Percentiles rank a stretch among this genome's conserved stretches.
Conservation (phyloP, 2,329 filamentous ascomycete species). For the Penicillium sp. region DNA sequence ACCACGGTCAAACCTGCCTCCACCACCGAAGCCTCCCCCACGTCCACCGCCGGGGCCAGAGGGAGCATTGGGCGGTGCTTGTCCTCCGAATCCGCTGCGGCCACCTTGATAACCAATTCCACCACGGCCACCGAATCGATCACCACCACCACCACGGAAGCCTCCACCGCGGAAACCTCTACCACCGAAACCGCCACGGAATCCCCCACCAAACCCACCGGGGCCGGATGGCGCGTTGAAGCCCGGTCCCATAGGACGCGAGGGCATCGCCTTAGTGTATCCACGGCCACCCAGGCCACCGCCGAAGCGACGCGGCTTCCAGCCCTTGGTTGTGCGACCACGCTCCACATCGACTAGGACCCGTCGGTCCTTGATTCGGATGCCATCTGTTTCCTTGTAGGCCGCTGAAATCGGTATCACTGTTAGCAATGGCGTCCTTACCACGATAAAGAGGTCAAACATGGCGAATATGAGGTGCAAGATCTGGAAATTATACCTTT, state of each 20-base stretch:
- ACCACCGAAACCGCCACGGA: conserved; percentile 57
- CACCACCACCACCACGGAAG: conserved; percentile 49
- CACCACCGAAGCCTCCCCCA: conserved; percentile 51
- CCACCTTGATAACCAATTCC: conserved; percentile 62
- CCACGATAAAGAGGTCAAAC: conserved; percentile 3
- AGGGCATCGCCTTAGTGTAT: conserved; percentile 80
- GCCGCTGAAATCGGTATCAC: conserved; percentile 70
- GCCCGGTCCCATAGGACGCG: conserved; percentile 68
- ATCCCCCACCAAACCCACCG: conserved; percentile 59
- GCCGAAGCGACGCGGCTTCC: conserved; percentile 88
- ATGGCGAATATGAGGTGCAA: neutral
- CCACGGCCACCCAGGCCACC: conserved; percentile 89
- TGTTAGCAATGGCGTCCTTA: conserved; percentile 39
- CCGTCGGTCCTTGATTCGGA: conserved; percentile 87
- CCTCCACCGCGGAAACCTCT: conserved; percentile 55
- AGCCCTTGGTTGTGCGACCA: conserved; percentile 88
- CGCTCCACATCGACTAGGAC: conserved; percentile 96
- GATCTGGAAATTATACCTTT: conserved; percentile 69
- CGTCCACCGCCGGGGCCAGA: conserved; percentile 59
- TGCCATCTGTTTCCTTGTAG: conserved; percentile 82
- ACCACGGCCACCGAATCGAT: conserved; percentile 53
- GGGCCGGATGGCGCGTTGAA: conserved; percentile 59
- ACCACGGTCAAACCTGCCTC: conserved; percentile 55
- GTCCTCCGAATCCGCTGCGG: conserved; percentile 53
- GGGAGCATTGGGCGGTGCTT: conserved; percentile 53